Evolutionary conservation across 192 early-diverging fungal genomes (phyloP), one percentile per base, ranked within the genome.

Genomic region (Gigaspora rosea): DNA sequence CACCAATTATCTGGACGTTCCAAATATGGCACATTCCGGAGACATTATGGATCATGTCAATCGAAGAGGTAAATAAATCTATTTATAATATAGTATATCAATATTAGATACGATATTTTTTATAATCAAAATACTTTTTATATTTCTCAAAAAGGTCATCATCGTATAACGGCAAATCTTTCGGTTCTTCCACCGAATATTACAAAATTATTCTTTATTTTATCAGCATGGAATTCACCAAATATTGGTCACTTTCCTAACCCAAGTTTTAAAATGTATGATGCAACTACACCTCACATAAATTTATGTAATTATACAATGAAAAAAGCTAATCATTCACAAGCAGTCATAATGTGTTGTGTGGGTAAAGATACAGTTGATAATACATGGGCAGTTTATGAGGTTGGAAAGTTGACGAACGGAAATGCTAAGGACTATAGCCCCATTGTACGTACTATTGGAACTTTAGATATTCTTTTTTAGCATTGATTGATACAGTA

Each of bases 391-490:
- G 33, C 59, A 13, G 73, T 72, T 32, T 52, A 48, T 47, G 72
- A 64, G 32, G 32, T 79, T 48, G 78, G 78, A 18, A 64, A 54
- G 41, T 49, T 65, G 22, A 62, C 78, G 8, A 18, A 48, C 18
- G 78, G 78, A 22, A 79, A 79, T 79, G 78, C 73, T 41, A 72
- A 79, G 16, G 51, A 79, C 64, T 79, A 79, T 64, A 16, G 11
- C 41, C 78, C 78, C 2, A 66, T 79, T 65, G 36, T 41, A 46
- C 10, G 5, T 15, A 66, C 64, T 8, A 66, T 66, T 10, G n/a
- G 18, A 41, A 66, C 33, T 66, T 41, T 66, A 35, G 64, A 66
- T 66, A 66, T 48, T 66, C 11, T 18, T 54, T 54, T 18, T 41
- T 41, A 41, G 36, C 36, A 41, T 41, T 41, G 36, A 41, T 41